Base-by-base conservation (phyloP, 192 early-diverging fungal species). In the Gaertneriomyces sp. region DNA sequence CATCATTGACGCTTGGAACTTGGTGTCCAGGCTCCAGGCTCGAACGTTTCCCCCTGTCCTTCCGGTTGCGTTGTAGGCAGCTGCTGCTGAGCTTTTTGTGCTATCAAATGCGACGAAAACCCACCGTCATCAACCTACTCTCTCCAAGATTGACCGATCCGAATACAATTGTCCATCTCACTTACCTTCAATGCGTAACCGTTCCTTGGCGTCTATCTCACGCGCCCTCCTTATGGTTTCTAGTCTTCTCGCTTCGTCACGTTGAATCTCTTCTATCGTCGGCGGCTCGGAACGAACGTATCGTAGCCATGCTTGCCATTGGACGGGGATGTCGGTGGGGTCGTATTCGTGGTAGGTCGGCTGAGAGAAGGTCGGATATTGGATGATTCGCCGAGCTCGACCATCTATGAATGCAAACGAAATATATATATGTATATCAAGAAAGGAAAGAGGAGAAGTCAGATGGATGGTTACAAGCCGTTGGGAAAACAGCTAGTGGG, bases 271-370 rank as follows among this genome's bases (percentile, higher is more conserved):
- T 53, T 76, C 70, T n/a, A 72, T n/a, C 0, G 73, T 62, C 5
- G 79, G 79, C n/a, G 73, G 46, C 12, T 66, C 73, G 7, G 47
- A 44, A 60, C 79, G 53, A 3, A 67, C 72, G 49, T 78, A 71
- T 58, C 75, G 51, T 64, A 81, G 55, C 79, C 79, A 81, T 4
- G 74, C 58, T 52, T 61, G 47, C 79, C 79, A 81, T 53, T 81
- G 79, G 19, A 72, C 58, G 2, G 79, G 79, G 41, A 81, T 71
- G n/a, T 51, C 50, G 42, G 57, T 49, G 3, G 66, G 66, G 45
- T 77, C 64, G 17, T 72, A 73, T 7, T 60, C 42, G 47, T 69
- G 69, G 10, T 52, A 63, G 25, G 25, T 33, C 25, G 25, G 25
- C 2, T 33, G 25, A 33, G 25, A 33, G 25, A 33, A 33, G 1